These are phyloP conservation scores for Viola pubescens DNA, from an alignment of 441 rosid species.

Conservation along the genomic window DNA sequence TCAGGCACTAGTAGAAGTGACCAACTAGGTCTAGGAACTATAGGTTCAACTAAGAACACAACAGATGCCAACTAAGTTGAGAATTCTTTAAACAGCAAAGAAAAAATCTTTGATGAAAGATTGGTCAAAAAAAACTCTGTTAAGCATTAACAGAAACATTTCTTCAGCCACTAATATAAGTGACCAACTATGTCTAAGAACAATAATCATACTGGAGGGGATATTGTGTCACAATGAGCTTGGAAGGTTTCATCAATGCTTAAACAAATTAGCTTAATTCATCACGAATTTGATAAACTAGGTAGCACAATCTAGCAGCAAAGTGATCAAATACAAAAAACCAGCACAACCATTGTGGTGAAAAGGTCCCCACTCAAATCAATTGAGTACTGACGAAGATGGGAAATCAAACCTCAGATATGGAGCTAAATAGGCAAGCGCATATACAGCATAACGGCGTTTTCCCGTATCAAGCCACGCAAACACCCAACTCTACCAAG, in stretches of 20 bases:
- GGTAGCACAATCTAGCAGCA: not conserved
- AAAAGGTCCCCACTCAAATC: not conserved
- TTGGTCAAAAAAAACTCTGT: not conserved
- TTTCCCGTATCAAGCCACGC: conserved; percentile 96
- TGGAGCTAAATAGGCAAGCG: conserved; percentile 75
- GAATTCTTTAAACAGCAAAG: not conserved
- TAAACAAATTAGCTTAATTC: not conserved
- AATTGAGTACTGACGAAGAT: not conserved
- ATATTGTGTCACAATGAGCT: not conserved
- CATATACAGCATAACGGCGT: conserved; percentile 65
- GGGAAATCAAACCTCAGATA: conserved; percentile 42
- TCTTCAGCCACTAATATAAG: not conserved
- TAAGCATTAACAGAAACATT: not conserved
- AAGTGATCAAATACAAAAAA: not conserved
- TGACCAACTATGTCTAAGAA: not conserved
- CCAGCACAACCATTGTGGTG: not conserved
- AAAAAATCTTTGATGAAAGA: not conserved
- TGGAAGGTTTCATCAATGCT: not conserved
- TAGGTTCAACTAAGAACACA: too few relatives aligned
- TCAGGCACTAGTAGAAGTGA: not conserved
- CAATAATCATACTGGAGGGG: not conserved
- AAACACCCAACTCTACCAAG: conserved; percentile 80
- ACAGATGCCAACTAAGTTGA: not conserved
- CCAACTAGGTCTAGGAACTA: not conserved
- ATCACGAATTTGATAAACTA: not conserved